These are phyloP conservation scores for Diaporthe citriasiana DNA, from an alignment of 2,329 filamentous ascomycete species.

Conservation along the genomic window DNA sequence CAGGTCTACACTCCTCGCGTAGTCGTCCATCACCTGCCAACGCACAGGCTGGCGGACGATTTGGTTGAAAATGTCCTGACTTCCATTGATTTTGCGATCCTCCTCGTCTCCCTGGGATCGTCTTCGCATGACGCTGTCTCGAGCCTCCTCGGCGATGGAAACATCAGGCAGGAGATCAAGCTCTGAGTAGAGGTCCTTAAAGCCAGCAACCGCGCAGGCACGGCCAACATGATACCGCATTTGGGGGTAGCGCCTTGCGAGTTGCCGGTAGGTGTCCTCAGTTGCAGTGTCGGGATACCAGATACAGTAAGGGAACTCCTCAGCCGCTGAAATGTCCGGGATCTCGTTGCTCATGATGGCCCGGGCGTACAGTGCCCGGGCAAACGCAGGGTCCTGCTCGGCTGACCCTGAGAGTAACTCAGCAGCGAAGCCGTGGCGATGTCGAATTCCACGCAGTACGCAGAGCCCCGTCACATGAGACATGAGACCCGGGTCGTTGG, in stretches of 20 bases:
- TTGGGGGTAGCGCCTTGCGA: neutral
- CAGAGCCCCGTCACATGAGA: neutral
- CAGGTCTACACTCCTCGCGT: neutral
- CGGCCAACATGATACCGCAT: neutral
- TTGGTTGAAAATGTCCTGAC: neutral
- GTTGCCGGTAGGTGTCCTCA: neutral
- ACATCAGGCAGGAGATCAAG: slow-evolving; percentile 2
- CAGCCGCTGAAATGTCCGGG: neutral
- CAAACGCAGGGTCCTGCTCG: neutral
- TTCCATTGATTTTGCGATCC: neutral
- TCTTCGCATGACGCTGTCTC: neutral
- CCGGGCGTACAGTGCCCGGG: neutral
- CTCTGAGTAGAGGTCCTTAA: neutral
- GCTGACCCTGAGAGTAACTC: neutral
- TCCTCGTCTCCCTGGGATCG: neutral
- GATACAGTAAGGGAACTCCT: slow-evolving; percentile 17
- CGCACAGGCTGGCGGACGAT: neutral
- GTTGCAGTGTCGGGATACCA: neutral
- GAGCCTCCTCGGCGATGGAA: neutral
- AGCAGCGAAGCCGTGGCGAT: neutral
- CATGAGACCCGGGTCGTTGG: neutral
- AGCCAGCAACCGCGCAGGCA: slow-evolving; percentile 1
- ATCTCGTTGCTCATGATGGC: slow-evolving; percentile 6
- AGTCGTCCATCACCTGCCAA: neutral
- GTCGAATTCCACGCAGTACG: neutral